Conservation (phyloP, 148 eudicot genomes). For the Heliamphora exappendiculata region DNA sequence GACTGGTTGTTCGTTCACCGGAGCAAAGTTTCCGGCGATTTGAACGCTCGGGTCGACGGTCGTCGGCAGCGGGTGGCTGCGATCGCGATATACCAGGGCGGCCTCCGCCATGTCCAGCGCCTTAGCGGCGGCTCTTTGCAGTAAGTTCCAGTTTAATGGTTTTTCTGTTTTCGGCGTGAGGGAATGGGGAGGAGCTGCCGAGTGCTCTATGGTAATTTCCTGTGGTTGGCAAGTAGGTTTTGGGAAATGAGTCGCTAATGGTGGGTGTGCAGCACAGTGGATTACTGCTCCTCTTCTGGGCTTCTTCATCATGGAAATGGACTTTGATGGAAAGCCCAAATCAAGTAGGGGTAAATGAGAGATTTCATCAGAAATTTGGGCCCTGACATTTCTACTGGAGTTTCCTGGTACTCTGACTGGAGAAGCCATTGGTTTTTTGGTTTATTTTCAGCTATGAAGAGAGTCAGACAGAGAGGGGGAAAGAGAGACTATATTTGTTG, state of each 20-base stretch:
- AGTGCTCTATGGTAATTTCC: neutral
- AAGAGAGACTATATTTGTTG: neutral
- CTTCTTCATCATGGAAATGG: slow-evolving; percentile 12
- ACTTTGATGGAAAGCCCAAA: slow-evolving; percentile 6
- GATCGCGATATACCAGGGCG: slow-evolving; percentile 26
- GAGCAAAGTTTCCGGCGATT: slow-evolving; percentile 70
- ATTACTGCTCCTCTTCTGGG: slow-evolving; percentile 10
- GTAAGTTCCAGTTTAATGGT: slow-evolving; percentile 26
- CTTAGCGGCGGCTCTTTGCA: slow-evolving; percentile 34
- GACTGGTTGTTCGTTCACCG: slow-evolving; percentile 52
- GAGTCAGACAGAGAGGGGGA: neutral
- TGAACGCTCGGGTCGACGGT: slow-evolving; percentile 59
- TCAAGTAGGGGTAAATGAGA: neutral
- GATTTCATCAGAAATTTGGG: neutral
- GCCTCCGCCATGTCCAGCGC: slow-evolving; percentile 38
- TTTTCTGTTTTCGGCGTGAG: neutral
- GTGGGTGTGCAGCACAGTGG: slow-evolving; percentile 12
- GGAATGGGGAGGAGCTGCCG: neutral
- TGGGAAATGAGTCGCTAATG: slow-evolving; percentile 9
- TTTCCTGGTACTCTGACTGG: slow-evolving; percentile 5
- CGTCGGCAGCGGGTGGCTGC: slow-evolving; percentile 33
- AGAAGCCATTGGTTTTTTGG: neutral
- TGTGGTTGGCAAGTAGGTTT: slow-evolving; percentile 2
- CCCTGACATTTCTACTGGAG: neutral
- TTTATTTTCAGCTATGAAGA: neutral